Evolutionary conservation across 495 filamentous ascomycete species (phyloP).

Genomic region (Penicillium macrosclerotiorum): DNA sequence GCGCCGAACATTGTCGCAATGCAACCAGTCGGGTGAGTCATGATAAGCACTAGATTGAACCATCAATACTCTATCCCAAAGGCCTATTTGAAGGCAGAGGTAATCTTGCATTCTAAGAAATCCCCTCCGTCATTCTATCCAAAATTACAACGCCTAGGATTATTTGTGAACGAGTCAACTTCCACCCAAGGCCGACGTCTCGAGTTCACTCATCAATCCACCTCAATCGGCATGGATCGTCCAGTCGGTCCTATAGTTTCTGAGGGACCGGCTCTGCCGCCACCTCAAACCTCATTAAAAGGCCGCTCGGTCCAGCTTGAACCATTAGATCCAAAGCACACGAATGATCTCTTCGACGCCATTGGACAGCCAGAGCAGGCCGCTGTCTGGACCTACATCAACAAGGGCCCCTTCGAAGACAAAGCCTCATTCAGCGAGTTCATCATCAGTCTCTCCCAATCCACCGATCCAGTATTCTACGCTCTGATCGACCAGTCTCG

Average conservation of each 20-base stretch:
- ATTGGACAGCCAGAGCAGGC: slow-evolving; percentile 5
- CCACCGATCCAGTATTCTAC: slow-evolving; percentile 9
- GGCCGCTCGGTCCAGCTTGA: slow-evolving; percentile 9
- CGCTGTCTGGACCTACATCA: slow-evolving; percentile 12
- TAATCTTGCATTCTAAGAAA: too few species aligned
- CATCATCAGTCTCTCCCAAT: neutral
- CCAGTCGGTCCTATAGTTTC: slow-evolving; percentile 7
- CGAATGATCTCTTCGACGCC: slow-evolving; percentile 7
- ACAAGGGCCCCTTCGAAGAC: slow-evolving; percentile 8
- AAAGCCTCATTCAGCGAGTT: slow-evolving; percentile 9
- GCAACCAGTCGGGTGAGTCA: too few species aligned
- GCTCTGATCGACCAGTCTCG: slow-evolving; percentile 5
- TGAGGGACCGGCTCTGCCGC: neutral
- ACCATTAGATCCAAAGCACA: slow-evolving; percentile 6
- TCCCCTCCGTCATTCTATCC: too few species aligned
- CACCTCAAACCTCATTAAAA: neutral
- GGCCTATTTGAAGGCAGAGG: too few species aligned
- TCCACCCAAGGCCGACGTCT: too few species aligned
- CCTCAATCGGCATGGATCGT: too few species aligned
- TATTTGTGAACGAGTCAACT: too few species aligned
- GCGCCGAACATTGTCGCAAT: too few species aligned
- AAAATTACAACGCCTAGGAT: too few species aligned
- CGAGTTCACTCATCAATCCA: too few species aligned
- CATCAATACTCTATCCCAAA: too few species aligned
- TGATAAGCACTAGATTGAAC: too few species aligned